Evolutionary conservation across 805 yeast species (phyloP).

Genomic region (Soucietia sequanensis): DNA sequence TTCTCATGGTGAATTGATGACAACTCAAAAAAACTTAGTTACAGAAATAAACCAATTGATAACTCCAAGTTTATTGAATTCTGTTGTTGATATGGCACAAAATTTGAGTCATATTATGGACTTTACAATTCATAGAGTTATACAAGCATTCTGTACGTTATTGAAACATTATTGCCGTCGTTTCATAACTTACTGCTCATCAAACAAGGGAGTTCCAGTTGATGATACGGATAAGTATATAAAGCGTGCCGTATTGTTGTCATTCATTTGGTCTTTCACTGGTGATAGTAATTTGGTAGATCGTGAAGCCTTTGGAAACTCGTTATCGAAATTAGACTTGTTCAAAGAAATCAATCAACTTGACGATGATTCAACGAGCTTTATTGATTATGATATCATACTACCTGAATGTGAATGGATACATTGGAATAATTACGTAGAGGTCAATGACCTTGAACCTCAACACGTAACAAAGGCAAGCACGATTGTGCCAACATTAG

Average conservation of each 20-base stretch:
- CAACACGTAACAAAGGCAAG: slow-evolving; percentile 61
- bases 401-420: slow-evolving; percentile 49
- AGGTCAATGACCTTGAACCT: slow-evolving; percentile 48
- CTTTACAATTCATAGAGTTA: slow-evolving; percentile 32
- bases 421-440: slow-evolving; percentile 39
- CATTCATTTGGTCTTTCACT: slow-evolving; percentile 61
- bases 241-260: slow-evolving; percentile 30
- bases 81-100: slow-evolving; percentile 22
- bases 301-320: slow-evolving; percentile 35
- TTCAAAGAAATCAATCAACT: slow-evolving; percentile 12
- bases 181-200: slow-evolving; percentile 8
- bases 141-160: slow-evolving; percentile 40
- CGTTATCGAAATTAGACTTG: slow-evolving; percentile 17
- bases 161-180: slow-evolving; percentile 34
- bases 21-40: slow-evolving; percentile 13
- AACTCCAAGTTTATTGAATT: slow-evolving; percentile 8
- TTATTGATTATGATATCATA: slow-evolving; percentile 44
- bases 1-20: slow-evolving; percentile 8
- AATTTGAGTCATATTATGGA: slow-evolving; percentile 52
- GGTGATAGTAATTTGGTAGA: slow-evolving; percentile 51
- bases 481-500: slow-evolving; percentile 73
- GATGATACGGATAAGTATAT: slow-evolving; percentile 29
- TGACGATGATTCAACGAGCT: slow-evolving; percentile 5
- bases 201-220: slow-evolving; percentile 8
- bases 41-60: slow-evolving; percentile 4